These are phyloP conservation scores for Podospora conica DNA, from an alignment of 495 filamentous ascomycete species.

Conservation along the genomic window DNA sequence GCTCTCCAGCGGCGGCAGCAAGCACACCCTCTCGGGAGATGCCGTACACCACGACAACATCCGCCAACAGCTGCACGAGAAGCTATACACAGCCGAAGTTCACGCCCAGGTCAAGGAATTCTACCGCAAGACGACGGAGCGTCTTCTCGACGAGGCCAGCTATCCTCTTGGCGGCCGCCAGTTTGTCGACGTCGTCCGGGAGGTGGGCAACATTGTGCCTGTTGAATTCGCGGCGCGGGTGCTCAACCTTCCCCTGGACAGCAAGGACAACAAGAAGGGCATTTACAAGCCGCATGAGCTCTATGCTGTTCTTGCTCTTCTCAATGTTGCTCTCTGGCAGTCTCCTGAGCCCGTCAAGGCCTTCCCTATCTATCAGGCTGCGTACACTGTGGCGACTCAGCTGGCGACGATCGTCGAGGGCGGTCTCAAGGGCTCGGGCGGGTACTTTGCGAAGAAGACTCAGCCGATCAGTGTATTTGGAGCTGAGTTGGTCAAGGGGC, in stretches of 20 bases:
- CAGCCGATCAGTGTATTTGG: conserved; percentile 62
- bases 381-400: conserved; percentile 54
- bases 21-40: conserved; percentile 52
- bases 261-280: conserved; percentile 58
- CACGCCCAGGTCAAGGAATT: conserved; percentile 52
- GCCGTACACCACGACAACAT: conserved; percentile 38
- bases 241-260: conserved; percentile 70
- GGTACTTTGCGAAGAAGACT: conserved; percentile 34
- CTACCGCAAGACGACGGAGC: conserved; percentile 58
- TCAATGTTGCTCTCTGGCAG: conserved; percentile 51
- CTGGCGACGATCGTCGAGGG: conserved; percentile 33
- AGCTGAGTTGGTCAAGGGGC: conserved; percentile 58
- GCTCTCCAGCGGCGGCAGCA: conserved; percentile 40
- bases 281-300: conserved; percentile 75
- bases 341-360: conserved; percentile 45
- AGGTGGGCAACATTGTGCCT: conserved; percentile 68
- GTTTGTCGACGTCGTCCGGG: conserved; percentile 71
- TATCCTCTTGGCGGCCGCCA: conserved; percentile 52
- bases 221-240: conserved; percentile 66
- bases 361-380: conserved; percentile 55
- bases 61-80: conserved; percentile 50
- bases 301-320: conserved; percentile 64
- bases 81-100: conserved; percentile 54
- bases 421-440: conserved; percentile 56
- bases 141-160: conserved; percentile 58